Conservation (phyloP, 805 yeast species). For the Nakazawaea ambrosiae region DNA sequence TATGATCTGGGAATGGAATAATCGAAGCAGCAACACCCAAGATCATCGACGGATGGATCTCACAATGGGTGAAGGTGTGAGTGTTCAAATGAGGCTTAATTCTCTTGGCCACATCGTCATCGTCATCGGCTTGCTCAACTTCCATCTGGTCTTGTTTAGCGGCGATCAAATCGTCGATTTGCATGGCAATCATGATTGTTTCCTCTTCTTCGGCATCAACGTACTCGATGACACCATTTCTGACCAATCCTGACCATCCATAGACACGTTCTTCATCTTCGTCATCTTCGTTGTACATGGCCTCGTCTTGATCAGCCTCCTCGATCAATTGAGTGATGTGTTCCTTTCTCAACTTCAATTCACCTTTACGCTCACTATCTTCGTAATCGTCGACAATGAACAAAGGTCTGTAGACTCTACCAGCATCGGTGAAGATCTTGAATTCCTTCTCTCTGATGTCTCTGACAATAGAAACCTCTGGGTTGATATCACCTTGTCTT, state of each 20-base stretch:
- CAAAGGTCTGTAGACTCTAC: conserved; percentile 95
- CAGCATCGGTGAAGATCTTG: conserved; percentile 96
- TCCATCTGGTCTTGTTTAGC: conserved; percentile 35
- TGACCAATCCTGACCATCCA: conserved; percentile 81
- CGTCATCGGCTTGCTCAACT: conserved; percentile 36
- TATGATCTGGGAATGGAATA: conserved; percentile 99
- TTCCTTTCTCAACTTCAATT: conserved; percentile 76
- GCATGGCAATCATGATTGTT: conserved; percentile 97
- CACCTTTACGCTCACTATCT: conserved; percentile 62
- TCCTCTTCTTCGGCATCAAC: conserved; percentile 99
- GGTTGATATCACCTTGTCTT: conserved; percentile 90
- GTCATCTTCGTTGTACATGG: conserved; percentile 35
- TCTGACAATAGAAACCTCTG: conserved; percentile 94
- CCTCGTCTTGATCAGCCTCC: conserved; percentile 57
- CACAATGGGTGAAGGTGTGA: conserved; percentile 96
- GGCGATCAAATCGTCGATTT: conserved; percentile 90
- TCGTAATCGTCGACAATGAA: conserved; percentile 88
- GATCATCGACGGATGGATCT: conserved; percentile 98
- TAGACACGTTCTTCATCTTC: conserved; percentile 45
- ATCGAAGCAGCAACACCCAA: conserved; percentile 97
- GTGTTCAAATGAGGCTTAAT: conserved; percentile 56
- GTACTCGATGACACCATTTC: conserved; percentile 87
- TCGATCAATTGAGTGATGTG: conserved; percentile 68
- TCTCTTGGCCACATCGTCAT: conserved; percentile 73
- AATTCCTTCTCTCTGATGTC: conserved; percentile 96